Evolutionary conservation across 2,329 filamentous ascomycete species (phyloP), one percentile per base, ranked within the genome.

Genomic region (Stachybotrys chartarum): DNA sequence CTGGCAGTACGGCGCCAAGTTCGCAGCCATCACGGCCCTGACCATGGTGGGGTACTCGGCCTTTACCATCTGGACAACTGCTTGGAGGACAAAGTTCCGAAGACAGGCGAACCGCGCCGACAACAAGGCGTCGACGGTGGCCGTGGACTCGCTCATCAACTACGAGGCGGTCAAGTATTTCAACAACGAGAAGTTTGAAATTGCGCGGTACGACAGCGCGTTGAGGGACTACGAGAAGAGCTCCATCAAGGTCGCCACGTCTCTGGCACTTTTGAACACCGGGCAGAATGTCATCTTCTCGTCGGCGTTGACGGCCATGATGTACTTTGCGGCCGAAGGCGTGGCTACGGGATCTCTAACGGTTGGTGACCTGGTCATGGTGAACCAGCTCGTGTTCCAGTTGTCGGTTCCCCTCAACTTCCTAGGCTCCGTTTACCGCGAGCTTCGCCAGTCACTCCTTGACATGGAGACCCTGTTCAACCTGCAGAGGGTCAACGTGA

Each of bases 131-230:
- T 95, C 93, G 1, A 97, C 93, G 0, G 91, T 97, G 7, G 93
- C 93, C 0, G 92, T 97, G 1, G 94, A 99, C 73, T 96, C 92
- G 1, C 77, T 99, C 52, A 96, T 99, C 78, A 99, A 99, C 75
- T 99, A 97, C 67, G 94, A 99, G 72, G 93, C 95, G 14, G 94
- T 99, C 68, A 99, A 99, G 74, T 96, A 97, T 75, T 99, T 97
- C 76, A 99, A 99, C 77, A 99, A 99, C 66, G 95, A 99, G 68
- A 90, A 88, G 61, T 97, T 91, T 61, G 94, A 99, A 74, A 90
- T 96, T 48, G 81, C 83, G 35, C 84, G 94, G 47, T 99, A 99
- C 70, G 92, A 97, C 71, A 84, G 86, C 63, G 91, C 94, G 0
- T 77, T 99, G 30, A 81, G 86, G 60, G 82, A 87, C 57, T 99